Conservation (phyloP, 2,329 filamentous ascomycete species). For the Calonectria hawksworthii region DNA sequence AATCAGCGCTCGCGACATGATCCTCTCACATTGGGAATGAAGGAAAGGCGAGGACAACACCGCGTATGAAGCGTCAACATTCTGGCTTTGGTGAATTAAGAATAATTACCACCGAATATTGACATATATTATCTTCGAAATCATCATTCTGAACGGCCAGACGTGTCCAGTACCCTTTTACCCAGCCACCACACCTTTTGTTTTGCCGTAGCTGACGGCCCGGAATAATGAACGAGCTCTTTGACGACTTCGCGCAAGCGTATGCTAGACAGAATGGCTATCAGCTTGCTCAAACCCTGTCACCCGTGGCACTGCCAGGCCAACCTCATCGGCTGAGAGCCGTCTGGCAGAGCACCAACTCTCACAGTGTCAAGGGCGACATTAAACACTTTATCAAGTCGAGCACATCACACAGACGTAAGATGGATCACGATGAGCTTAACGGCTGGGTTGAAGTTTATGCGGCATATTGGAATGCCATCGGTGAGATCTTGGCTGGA, state of each 20-base stretch:
- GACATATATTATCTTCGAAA: conserved; percentile 6
- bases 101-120: conserved; percentile 24
- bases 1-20: conserved; percentile 40
- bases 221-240: conserved; percentile 77
- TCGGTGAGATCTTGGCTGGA: conserved; percentile 77
- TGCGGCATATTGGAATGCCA: conserved; percentile 84
- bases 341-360: conserved; percentile 80
- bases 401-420: conserved; percentile 66
- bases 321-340: conserved; percentile 76
- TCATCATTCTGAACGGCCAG: neutral
- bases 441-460: conserved; percentile 92
- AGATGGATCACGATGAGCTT: conserved; percentile 75
- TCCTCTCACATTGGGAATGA: conserved; percentile 17
- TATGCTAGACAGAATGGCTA: conserved; percentile 77
- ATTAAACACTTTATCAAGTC: conserved; percentile 80
- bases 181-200: neutral
- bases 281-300: conserved; percentile 80
- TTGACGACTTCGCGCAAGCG: conserved; percentile 80
- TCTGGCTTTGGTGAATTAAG: conserved; percentile 6
- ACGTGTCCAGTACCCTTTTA: neutral
- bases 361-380: conserved; percentile 75
- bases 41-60: conserved; percentile 19
- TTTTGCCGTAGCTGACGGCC: conserved; percentile 12
- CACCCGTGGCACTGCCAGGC: conserved; percentile 74
- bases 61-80: neutral